A percentile compares a stretch with the other conserved stretches of the same genome.
phyloP scores from a whole-genome alignment of 441 rosid genomes.

The Syzygium syzygioides region DNA sequence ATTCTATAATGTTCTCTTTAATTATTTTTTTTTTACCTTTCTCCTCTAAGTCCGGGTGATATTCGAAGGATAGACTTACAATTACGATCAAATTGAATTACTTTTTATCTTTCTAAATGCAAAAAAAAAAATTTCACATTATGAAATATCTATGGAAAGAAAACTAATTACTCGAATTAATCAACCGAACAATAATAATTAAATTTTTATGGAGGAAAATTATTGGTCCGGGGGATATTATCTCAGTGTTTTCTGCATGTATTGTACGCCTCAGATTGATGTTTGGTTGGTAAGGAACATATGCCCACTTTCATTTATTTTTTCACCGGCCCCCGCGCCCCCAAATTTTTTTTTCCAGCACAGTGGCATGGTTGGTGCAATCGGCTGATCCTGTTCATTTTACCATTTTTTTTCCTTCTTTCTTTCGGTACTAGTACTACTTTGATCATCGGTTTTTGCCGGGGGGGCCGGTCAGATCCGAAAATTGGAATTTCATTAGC shows the following conservation, averaged over 20 bases:
- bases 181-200: neutral
- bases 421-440: neutral
- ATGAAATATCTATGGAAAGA: neutral
- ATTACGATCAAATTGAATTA: neutral
- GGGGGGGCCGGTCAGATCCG: accelerated
- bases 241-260: neutral
- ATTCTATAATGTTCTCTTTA: accelerated
- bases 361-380: neutral
- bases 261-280: conserved; percentile 7
- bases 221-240: no score
- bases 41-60: neutral
- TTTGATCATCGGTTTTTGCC: accelerated
- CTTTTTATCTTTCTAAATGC: neutral
- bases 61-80: neutral
- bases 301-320: conserved; percentile 5
- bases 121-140: no score
- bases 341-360: neutral
- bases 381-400: neutral
- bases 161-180: neutral
- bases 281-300: conserved; percentile 37
- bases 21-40: neutral
- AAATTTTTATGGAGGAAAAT: neutral
- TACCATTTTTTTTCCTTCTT: neutral
- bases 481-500: neutral
- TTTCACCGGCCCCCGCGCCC: neutral